Evolutionary conservation across 179 eudicot species (phyloP).

Genomic region (Vitellaria paradoxa): DNA sequence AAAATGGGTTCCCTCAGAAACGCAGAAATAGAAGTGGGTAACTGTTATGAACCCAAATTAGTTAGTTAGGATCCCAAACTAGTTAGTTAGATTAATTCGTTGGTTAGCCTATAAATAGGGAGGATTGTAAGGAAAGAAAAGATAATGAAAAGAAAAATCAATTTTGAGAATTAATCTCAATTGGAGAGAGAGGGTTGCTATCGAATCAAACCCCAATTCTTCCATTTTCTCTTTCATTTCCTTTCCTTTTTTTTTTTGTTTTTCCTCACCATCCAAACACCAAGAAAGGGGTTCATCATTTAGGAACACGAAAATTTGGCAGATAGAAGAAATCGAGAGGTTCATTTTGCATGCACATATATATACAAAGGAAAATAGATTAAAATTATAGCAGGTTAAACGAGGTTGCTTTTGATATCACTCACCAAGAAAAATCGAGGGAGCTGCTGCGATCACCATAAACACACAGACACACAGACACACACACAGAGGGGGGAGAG

Average conservation of each 20-base stretch:
- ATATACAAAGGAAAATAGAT: background rate
- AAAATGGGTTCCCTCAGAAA: background rate
- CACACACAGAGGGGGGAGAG: background rate
- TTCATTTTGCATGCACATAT: too few species aligned
- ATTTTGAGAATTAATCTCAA: too few species aligned
- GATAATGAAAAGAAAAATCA: background rate
- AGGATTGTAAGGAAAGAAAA: background rate
- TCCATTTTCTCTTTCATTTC: too few species aligned
- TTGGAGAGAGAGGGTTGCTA: too few species aligned
- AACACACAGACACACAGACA: too few species aligned
- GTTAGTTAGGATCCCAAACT: too few species aligned
- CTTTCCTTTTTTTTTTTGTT: too few species aligned
- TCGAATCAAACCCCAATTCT: too few species aligned
- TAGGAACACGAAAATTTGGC: background rate
- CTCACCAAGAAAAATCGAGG: constrained; percentile 23
- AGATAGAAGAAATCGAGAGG: background rate
- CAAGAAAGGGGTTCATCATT: background rate
- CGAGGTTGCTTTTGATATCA: background rate
- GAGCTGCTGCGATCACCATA: constrained; percentile 20
- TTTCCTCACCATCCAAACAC: too few species aligned
- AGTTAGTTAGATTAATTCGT: too few species aligned
- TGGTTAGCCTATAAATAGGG: background rate
- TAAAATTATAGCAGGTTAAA: background rate
- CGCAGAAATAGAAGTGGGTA: background rate
- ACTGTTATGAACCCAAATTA: too few species aligned